Conservation (phyloP, 305 asterid genomes). For the Fraxinus dipetala region DNA sequence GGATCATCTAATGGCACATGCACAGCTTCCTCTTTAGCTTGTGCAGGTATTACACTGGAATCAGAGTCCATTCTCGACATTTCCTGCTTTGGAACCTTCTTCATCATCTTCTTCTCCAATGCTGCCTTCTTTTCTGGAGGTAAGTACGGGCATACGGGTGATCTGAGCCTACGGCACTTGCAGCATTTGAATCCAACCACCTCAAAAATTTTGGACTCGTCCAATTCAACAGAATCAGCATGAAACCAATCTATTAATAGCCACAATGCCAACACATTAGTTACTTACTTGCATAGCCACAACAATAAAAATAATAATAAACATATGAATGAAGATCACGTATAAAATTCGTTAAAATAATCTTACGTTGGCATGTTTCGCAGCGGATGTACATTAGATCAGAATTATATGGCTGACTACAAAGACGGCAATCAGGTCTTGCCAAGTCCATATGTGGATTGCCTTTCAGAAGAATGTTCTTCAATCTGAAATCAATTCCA, state of each 20-base stretch:
- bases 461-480: conserved; percentile 61
- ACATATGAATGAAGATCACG: conserved; percentile 12
- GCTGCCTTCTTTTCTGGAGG: conserved; percentile 36
- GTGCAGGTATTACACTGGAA: conserved; percentile 27
- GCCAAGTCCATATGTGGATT: conserved; percentile 25
- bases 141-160: conserved; percentile 71
- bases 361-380: conserved; percentile 70
- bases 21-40: conserved; percentile 29
- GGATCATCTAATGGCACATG: conserved; percentile 33
- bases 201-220: conserved; percentile 57
- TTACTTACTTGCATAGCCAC: neutral
- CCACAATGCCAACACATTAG: conserved; percentile 27
- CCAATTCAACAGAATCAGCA: conserved; percentile 78
- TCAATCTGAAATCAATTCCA: conserved; percentile 60
- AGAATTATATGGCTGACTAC: conserved; percentile 53
- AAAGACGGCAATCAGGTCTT: conserved; percentile 58
- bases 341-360: neutral
- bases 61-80: conserved; percentile 28
- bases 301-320: neutral
- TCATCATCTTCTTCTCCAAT: conserved; percentile 34
- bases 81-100: conserved; percentile 36
- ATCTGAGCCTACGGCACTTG: conserved; percentile 74
- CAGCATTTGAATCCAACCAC: conserved; percentile 85
- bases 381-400: conserved; percentile 75
- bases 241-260: conserved; percentile 82